phyloP scores from a whole-genome alignment of 2,329 filamentous ascomycete genomes.

The Geosmithia flava region DNA sequence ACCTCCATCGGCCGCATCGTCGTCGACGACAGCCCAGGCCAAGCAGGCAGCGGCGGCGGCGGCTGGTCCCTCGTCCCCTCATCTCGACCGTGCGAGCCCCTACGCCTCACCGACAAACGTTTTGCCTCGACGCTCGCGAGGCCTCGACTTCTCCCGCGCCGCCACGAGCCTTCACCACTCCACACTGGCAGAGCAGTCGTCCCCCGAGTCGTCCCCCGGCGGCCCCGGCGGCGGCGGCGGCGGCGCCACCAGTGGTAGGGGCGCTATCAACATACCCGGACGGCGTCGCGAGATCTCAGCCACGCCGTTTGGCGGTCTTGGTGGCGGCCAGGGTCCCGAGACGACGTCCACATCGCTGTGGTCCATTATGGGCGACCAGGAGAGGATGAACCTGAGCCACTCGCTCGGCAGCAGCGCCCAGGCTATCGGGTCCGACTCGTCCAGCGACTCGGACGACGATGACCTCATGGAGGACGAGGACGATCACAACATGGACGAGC shows the following conservation, averaged over 20 bases:
- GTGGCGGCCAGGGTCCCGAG: conserved; percentile 24
- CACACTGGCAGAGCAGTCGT: conserved; percentile 76
- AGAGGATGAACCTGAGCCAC: conserved; percentile 63
- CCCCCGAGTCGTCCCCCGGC: conserved; percentile 81
- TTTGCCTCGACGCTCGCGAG: conserved; percentile 76
- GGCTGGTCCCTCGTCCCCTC: conserved; percentile 75
- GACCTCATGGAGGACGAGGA: conserved; percentile 61
- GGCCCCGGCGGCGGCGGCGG: conserved; percentile 23
- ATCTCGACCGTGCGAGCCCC: conserved; percentile 71
- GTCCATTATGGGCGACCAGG: conserved; percentile 57
- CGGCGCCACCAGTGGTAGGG: conserved; percentile 30
- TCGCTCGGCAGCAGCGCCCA: conserved; percentile 62
- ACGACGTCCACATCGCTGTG: conserved; percentile 63
- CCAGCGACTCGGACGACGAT: conserved; percentile 60
- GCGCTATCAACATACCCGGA: conserved; percentile 48
- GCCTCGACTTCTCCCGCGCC: conserved; percentile 84
- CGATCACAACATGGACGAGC: conserved; percentile 68
- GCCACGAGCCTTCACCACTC: conserved; percentile 94
- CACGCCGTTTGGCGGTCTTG: neutral
- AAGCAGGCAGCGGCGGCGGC: conserved; percentile 25
- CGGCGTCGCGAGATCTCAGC: too few relatives aligned
- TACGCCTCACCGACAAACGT: conserved; percentile 84
- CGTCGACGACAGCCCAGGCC: conserved; percentile 18
- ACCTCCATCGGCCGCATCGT: conserved; percentile 17
- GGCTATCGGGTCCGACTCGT: conserved; percentile 62